phyloP scores from a whole-genome alignment of 164 flowering plant species.

The Berberis thunbergii region DNA sequence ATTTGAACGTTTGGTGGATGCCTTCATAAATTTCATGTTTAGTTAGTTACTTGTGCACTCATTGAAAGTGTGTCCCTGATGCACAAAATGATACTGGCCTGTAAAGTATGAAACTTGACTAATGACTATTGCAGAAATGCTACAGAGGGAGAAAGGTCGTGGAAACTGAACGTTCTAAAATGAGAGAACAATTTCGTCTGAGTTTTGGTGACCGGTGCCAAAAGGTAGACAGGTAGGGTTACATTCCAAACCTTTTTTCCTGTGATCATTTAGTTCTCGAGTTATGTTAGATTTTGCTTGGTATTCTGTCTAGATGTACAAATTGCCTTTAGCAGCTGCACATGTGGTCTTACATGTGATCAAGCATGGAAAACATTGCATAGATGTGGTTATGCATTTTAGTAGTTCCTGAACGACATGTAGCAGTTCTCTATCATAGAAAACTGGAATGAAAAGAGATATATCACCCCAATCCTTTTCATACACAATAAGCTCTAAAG shows the following conservation, averaged over 20 bases:
- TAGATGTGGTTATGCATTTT: no score
- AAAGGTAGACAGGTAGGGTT: slow-evolving; percentile 61
- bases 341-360: no score
- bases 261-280: no score
- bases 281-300: background rate
- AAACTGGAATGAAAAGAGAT: no score
- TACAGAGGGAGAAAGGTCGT: slow-evolving; percentile 80
- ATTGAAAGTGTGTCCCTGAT: background rate
- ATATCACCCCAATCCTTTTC: no score
- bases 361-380: no score
- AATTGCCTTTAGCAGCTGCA: no score
- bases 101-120: slow-evolving; percentile 20
- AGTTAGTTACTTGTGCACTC: background rate
- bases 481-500: no score
- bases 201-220: slow-evolving; percentile 60
- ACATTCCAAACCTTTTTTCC: background rate
- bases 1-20: no score
- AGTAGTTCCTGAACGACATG: no score
- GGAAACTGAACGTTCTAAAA: slow-evolving; percentile 45
- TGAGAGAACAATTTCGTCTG: slow-evolving; percentile 51
- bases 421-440: no score
- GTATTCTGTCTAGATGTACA: background rate
- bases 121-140: slow-evolving; percentile 66
- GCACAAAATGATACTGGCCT: background rate
- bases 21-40: background rate